Base-by-base conservation (phyloP, 257 asterid genomes). In the Scutellaria barbata region DNA sequence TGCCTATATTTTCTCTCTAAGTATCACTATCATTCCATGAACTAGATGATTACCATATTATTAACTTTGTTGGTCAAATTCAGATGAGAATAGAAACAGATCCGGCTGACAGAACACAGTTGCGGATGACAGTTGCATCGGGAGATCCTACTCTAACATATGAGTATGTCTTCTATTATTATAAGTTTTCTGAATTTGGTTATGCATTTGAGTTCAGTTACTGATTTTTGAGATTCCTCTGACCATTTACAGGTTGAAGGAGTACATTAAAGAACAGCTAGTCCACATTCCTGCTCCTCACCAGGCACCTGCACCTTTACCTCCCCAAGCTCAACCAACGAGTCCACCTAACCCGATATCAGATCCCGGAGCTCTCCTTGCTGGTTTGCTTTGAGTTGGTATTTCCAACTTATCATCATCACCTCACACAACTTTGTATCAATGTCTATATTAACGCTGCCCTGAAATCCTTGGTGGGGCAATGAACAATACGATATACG, bases 71-170 rank as follows among this genome's bases (percentile, higher is more conserved):
- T 53, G 64, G 48, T 41, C 35, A 30, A 30, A 30, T 30, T 69
- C 87, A 92, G 98, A 55, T 84, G 74, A 87, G 98, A 87, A 85
- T 92, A 72, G 98, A 92, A 86, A 92, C 98, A 5, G 98, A 92
- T 85, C 96, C 98, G 52, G 93, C 98, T 3, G 98, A 92, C 78
- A 85, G 98, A 84, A 88, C 98, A 20, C 98, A 92, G 79, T 71
- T 92, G 72, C 96, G 98, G 10, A 84, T 90, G 90, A 92, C 97
- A 2, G 76, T 87, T 73, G 96, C 96, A 70, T 90, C 98, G 0
- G 98, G 98, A 74, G 96, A 90, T 81, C 92, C 95, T 51, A 62
- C 79, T 13, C 88, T 92, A 51, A 88, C 98, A 61, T 88, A 76
- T 9, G 98, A 92, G 98, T 92, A 87, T 7, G 98, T 68, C 58